phyloP scores from a whole-genome alignment of 768 basidiomycete species.

The Psilocybe cyanescens region DNA sequence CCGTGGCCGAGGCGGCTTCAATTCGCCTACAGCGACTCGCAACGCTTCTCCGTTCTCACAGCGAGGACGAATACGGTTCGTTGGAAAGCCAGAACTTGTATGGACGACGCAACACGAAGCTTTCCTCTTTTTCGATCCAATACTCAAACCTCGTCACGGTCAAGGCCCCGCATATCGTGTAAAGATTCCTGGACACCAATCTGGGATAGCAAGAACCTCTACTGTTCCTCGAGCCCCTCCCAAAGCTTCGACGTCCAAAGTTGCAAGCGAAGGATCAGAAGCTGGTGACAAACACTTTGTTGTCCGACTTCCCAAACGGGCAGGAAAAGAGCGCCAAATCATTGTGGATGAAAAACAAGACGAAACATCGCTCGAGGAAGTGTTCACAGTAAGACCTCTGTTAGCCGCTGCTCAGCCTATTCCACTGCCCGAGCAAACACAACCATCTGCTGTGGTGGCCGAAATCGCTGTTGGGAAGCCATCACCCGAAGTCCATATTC shows the following conservation, averaged over 20 bases:
- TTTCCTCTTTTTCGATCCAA: constrained; percentile 68
- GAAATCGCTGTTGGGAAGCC: constrained; percentile 5
- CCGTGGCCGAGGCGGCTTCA: constrained; percentile 50
- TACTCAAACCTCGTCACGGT: constrained; percentile 61
- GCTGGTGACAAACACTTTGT: constrained; percentile 49
- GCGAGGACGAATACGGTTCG: constrained; percentile 63
- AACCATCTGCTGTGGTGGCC: constrained; percentile 12
- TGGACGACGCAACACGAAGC: constrained; percentile 87
- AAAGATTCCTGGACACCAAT: constrained; percentile 57
- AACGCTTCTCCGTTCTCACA: constrained; percentile 31
- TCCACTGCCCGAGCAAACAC: constrained; percentile 25
- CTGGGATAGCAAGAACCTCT: constrained; percentile 46
- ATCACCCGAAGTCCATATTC: constrained; percentile 3
- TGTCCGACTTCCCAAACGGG: constrained; percentile 56
- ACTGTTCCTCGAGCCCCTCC: constrained; percentile 22
- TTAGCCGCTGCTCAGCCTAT: constrained; percentile 42
- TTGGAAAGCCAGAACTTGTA: constrained; percentile 76
- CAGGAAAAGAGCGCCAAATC: constrained; percentile 38
- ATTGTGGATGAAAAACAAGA: constrained; percentile 24
- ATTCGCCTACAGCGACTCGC: constrained; percentile 34
- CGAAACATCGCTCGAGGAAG: constrained; percentile 53
- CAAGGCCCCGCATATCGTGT: constrained; percentile 60
- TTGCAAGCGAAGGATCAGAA: constrained; percentile 33
- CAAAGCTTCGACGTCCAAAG: constrained; percentile 21
- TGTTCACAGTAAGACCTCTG: constrained; percentile 60